Evolutionary conservation across 305 asterid species (phyloP).

Genomic region (Fraxinus xanthoxyloides): DNA sequence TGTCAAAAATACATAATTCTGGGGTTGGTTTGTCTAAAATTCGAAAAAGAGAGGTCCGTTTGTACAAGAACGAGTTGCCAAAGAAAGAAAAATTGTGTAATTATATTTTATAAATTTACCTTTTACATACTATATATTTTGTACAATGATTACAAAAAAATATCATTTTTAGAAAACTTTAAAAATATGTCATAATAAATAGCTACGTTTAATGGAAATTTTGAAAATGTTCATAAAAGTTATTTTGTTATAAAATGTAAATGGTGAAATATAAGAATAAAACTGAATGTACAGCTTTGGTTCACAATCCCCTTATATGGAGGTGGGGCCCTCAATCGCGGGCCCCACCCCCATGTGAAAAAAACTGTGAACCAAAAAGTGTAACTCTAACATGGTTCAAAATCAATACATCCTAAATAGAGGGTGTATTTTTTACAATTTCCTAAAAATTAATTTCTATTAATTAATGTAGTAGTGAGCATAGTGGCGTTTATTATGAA

Average conservation of each 20-base stretch:
- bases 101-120: not conserved
- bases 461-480: not conserved
- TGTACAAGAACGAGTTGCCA: not conserved
- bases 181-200: no score
- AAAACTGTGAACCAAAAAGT: no score
- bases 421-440: not conserved
- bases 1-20: not conserved
- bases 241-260: not conserved
- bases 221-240: not conserved
- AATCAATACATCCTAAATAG: not conserved
- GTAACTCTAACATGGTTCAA: no score
- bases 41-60: not conserved
- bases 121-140: no score
- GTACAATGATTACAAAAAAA: no score
- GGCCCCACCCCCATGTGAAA: no score
- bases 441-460: not conserved
- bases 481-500: no score
- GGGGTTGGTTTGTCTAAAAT: not conserved
- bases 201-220: no score
- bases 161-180: no score
- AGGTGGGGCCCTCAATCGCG: no score
- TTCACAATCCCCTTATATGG: no score
- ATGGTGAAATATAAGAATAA: no score
- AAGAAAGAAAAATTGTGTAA: not conserved
- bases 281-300: not conserved